phyloP scores from a whole-genome alignment of 108 stramenopile genomes.

The Phaeodactylum tricornutum region DNA sequence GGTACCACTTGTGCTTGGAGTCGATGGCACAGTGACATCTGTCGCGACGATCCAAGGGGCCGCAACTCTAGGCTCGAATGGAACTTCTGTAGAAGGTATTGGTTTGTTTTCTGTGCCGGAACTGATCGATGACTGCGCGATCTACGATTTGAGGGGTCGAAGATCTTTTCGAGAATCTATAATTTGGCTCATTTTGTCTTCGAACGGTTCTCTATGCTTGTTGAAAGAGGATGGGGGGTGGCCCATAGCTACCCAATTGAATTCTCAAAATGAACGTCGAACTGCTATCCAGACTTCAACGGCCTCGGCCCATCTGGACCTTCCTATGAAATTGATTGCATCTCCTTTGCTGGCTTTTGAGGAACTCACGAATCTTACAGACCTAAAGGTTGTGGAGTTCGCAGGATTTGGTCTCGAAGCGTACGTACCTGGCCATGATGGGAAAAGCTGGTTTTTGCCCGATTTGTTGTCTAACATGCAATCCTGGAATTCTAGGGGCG shows the following conservation, averaged over 20 bases:
- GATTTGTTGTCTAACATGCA: background rate
- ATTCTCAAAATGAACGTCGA: background rate
- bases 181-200: background rate
- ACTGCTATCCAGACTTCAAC: no score
- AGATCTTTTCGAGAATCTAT: background rate
- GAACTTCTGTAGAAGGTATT: no score
- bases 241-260: background rate
- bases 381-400: background rate
- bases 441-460: background rate
- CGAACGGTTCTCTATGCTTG: conserved; percentile 8
- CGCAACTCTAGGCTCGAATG: no score
- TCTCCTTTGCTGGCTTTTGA: conserved; percentile 4
- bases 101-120: no score
- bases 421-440: background rate
- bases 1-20: no score
- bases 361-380: background rate
- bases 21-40: no score
- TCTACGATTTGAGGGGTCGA: no score
- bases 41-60: no score
- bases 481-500: conserved; percentile 23
- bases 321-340: no score
- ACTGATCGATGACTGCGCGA: no score
- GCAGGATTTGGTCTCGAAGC: background rate
- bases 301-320: no score
- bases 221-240: background rate